Percentiles rank a stretch among this genome's conserved stretches.
These are phyloP conservation scores for Cinnamomum chago DNA, from an alignment of 164 flowering plant species.

Conservation along the genomic window DNA sequence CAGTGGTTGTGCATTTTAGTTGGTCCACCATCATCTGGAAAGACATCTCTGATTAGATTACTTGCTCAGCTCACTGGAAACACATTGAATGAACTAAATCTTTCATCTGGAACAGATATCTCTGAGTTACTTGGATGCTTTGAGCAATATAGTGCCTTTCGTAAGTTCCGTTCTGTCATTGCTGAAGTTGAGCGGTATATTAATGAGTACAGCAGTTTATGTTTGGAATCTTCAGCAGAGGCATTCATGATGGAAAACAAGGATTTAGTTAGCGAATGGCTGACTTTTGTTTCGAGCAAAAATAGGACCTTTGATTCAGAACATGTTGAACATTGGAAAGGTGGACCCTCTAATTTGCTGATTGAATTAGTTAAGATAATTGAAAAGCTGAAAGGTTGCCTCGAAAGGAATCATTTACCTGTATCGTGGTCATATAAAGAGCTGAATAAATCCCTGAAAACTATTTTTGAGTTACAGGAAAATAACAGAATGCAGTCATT, in stretches of 20 bases:
- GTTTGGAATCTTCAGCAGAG: constrained; percentile 35
- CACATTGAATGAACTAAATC: constrained; percentile 73
- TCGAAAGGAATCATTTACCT: constrained; percentile 25
- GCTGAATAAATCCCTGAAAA: constrained; percentile 35
- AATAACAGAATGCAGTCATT: constrained; percentile 26
- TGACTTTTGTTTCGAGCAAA: constrained; percentile 39
- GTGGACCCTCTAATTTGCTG: constrained; percentile 27
- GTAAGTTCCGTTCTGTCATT: constrained; percentile 47
- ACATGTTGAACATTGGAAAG: constrained; percentile 30
- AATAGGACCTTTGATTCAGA: constrained; percentile 25
- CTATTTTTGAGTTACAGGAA: constrained; percentile 47
- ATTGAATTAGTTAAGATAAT: constrained; percentile 48
- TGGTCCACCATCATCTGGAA: constrained; percentile 94
- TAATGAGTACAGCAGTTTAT: constrained; percentile 49
- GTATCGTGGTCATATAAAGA: constrained; percentile 52
- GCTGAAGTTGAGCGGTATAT: constrained; percentile 53
- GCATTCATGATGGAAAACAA: constrained; percentile 26
- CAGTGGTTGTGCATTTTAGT: constrained; percentile 81
- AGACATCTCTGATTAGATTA: constrained; percentile 76
- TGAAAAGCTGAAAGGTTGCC: constrained; percentile 36
- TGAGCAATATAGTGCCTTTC: constrained; percentile 79
- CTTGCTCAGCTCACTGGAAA: constrained; percentile 88
- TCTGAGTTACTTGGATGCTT: constrained; percentile 95
- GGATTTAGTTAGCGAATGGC: constrained; percentile 51
- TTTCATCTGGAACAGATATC: constrained; percentile 87